Base-by-base conservation (phyloP, 2,329 filamentous ascomycete species). In the Lasiodiplodia theobromae region DNA sequence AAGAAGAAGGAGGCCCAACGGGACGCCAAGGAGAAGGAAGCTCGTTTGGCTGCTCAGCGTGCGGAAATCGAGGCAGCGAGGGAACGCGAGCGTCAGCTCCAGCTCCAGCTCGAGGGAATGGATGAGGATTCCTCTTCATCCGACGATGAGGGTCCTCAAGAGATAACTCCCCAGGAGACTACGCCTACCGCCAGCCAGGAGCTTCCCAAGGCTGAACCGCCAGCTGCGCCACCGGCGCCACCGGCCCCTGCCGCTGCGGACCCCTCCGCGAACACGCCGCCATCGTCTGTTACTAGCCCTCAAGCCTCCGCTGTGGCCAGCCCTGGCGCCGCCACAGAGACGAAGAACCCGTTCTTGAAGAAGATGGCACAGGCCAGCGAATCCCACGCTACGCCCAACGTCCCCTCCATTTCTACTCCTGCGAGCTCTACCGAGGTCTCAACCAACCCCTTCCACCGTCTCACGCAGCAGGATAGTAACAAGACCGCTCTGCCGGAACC, bases 381-480 rank as follows among this genome's bases (percentile, higher is more conserved):
- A 21, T 78, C 82, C 49, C 56, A 57, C 23, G 83, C 83, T 7
- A 89, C 88, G 67, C 82, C 85, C 21, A 82, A 88, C 12, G 79
- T 84, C 66, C 78, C 82, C 56, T 74, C 82, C 14, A 71, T 79
- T 38, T 71, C 80, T 8, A 74, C 80, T n/a, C 76, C 83, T 2
- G 77, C 82, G 60, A 71, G 81, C 81, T 70, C 80, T 82, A 65
- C 82, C 40, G 86, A 90, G 57, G 86, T 87, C 28, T 94, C 92
- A n/a, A 98, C 93, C 11, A 99, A 99, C 77, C 96, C 96, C 4
- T 99, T 98, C 89, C 92, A 97, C 79, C 92, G 94, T 68, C 88
- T 97, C 77, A 89, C 91, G 5, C 88, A 91, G 73, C 87, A 92
- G 66, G 85, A 87, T 76, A 57, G 40, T 38, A 44, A 37, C 56